phyloP scores from a whole-genome alignment of 1,284 basidiomycete genomes.

The Heterobasidion annosum region DNA sequence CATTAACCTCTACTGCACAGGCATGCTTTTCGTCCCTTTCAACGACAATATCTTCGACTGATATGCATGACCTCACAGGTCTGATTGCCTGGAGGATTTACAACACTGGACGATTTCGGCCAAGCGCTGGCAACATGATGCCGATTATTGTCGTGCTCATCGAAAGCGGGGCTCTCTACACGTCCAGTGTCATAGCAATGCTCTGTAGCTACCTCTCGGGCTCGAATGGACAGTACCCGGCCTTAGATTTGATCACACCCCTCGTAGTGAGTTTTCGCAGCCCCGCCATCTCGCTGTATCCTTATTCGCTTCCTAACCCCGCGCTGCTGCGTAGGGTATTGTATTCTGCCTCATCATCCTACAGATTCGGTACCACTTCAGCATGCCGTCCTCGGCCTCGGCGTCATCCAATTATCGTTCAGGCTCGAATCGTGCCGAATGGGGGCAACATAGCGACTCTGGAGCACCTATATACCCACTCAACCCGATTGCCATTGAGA shows the following conservation, averaged over 20 bases:
- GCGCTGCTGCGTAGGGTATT: not conserved
- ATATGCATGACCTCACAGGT: not conserved
- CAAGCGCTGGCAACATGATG: not conserved
- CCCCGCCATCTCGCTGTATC: not conserved
- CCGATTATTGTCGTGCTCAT: not conserved
- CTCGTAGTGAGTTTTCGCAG: not conserved
- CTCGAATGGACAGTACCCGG: not conserved
- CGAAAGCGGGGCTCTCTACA: not conserved
- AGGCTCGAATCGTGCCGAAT: not conserved
- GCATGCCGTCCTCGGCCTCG: not conserved
- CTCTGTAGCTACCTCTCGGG: not conserved
- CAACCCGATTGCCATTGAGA: not conserved
- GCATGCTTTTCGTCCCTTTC: not conserved
- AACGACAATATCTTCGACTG: too few relatives aligned
- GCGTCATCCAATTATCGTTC: not conserved
- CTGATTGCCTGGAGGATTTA: not conserved
- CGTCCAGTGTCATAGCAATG: not conserved
- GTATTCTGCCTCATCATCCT: not conserved
- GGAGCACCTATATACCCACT: not conserved
- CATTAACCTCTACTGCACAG: slow-evolving; percentile 1
- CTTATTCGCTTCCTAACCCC: not conserved
- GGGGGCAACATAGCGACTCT: not conserved
- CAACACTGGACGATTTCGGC: not conserved
- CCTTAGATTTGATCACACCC: not conserved
- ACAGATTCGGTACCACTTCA: not conserved